Percentiles rank a stretch among this genome's conserved stretches.
These are phyloP conservation scores for Smallanthus sonchifolius DNA, from an alignment of 129 eudicot species.

Conservation along the genomic window DNA sequence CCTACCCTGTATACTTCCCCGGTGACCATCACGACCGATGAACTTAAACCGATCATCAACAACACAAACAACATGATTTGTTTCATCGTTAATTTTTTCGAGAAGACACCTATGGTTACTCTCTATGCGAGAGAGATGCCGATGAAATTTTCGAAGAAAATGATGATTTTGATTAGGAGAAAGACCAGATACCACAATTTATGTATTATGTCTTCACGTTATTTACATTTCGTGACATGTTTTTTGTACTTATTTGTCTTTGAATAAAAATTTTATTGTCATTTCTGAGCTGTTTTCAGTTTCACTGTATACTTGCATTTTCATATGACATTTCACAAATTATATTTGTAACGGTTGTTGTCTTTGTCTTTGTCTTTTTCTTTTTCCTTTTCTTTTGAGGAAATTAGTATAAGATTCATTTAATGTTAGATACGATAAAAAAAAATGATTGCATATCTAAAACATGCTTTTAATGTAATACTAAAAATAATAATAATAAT, in stretches of 20 bases:
- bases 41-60: not conserved
- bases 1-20: conserved; percentile 58
- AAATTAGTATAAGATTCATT: not conserved
- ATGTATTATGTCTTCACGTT: conserved; percentile 19
- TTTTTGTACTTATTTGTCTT: conserved; percentile 11
- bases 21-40: not conserved
- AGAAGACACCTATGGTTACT: not conserved
- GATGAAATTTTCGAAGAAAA: conserved; percentile 12
- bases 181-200: conserved; percentile 14
- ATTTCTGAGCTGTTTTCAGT: conserved; percentile 17
- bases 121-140: not conserved
- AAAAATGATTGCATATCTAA: not conserved
- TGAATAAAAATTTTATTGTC: not conserved
- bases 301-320: conserved; percentile 19
- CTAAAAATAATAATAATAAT: not conserved
- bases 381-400: not conserved
- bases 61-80: conserved; percentile 13
- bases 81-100: not conserved
- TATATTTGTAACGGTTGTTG: conserved; percentile 7
- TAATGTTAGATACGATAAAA: not conserved
- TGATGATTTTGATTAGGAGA: not conserved
- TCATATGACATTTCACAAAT: conserved; percentile 16
- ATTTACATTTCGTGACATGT: conserved; percentile 7
- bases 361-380: no score
- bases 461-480: not conserved